These are phyloP conservation scores for Francoa sonchifolia DNA, from an alignment of 441 rosid genomes.

Conservation along the genomic window DNA sequence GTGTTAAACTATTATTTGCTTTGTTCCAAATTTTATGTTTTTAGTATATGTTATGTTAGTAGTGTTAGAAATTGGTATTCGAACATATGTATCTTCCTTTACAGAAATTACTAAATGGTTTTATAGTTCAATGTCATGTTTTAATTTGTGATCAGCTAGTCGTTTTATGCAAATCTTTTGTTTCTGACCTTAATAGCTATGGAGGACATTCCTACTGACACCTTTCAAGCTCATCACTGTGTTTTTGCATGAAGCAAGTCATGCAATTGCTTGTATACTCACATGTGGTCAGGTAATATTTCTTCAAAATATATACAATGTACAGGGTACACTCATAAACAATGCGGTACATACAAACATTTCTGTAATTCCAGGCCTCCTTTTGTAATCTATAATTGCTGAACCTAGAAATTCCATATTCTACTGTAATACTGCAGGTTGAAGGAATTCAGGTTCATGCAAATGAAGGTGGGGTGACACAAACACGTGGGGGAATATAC, in stretches of 20 bases:
- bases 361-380: no score
- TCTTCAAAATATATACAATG: constrained; percentile 10
- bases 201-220: constrained; percentile 75
- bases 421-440: constrained; percentile 33
- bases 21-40: no score
- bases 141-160: not conserved
- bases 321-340: not conserved
- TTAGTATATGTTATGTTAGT: no score
- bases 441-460: constrained; percentile 87
- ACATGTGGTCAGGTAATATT: constrained; percentile 83
- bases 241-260: constrained; percentile 86
- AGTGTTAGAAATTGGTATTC: no score
- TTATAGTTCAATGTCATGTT: no score
- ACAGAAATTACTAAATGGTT: no score
- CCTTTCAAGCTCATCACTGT: constrained; percentile 94
- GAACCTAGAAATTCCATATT: not conserved
- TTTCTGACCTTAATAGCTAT: constrained; percentile 31
- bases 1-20: no score
- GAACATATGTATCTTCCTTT: no score
- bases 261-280: constrained; percentile 88
- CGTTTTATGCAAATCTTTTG: constrained; percentile 3
- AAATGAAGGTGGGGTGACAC: constrained; percentile 78
- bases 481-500: constrained; percentile 75
- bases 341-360: no score
- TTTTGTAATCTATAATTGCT: constrained; percentile 1